Evolutionary conservation across 225 moss, liverwort and hornwort species (phyloP).

Genomic region (Anthoceros angustus): DNA sequence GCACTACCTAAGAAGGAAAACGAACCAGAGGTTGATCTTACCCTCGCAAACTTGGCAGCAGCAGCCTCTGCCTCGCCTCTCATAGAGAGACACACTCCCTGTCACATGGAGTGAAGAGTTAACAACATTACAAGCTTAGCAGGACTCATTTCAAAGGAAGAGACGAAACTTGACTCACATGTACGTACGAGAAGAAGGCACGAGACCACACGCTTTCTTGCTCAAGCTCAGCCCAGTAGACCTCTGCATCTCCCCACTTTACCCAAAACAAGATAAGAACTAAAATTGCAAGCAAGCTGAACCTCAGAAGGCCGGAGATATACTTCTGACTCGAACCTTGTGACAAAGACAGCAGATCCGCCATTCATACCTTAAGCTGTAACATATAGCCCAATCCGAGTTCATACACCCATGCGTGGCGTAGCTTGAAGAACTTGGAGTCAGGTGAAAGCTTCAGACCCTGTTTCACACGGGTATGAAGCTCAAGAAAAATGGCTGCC

Average conservation of each 20-base stretch:
- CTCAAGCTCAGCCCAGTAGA: constrained; percentile 84
- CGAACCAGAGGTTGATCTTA: constrained; percentile 5
- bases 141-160: neutral
- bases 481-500: neutral
- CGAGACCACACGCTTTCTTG: constrained; percentile 81
- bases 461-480: constrained; percentile 17
- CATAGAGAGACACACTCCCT: constrained; percentile 87
- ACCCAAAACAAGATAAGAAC: neutral
- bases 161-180: constrained; percentile 25
- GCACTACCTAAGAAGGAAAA: neutral
- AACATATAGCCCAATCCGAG: constrained; percentile 82
- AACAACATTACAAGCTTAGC: neutral
- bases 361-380: constrained; percentile 57
- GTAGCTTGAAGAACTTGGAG: constrained; percentile 86
- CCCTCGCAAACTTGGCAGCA: constrained; percentile 54
- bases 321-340: neutral
- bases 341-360: constrained; percentile 6
- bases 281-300: neutral
- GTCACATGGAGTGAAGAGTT: neutral
- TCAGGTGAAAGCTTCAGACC: constrained; percentile 50
- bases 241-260: constrained; percentile 78
- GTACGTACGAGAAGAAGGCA: constrained; percentile 78
- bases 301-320: constrained; percentile 4
- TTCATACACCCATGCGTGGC: constrained; percentile 95
- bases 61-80: constrained; percentile 58